These are phyloP conservation scores for Catunica adiposa DNA, from an alignment of 2,329 filamentous ascomycete genomes.

Conservation along the genomic window DNA sequence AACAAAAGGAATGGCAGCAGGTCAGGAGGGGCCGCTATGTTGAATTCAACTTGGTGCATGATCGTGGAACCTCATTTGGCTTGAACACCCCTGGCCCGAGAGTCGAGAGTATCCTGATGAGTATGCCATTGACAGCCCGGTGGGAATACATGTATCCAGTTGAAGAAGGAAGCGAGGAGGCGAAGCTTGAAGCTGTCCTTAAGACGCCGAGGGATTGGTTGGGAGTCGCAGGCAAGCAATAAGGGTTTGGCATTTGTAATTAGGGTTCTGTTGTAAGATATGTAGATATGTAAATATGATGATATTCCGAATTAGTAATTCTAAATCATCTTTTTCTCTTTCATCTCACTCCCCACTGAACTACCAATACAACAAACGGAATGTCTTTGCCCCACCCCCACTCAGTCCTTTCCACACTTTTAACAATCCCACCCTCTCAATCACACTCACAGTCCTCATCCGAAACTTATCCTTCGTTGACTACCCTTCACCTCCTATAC, in stretches of 20 bases:
- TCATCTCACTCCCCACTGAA: not conserved
- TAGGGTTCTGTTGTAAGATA: not conserved
- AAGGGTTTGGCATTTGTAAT: not conserved
- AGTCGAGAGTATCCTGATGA: slow-evolving; percentile 96
- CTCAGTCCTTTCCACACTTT: slow-evolving; percentile 5
- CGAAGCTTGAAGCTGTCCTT: slow-evolving; percentile 59
- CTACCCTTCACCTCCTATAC: slow-evolving; percentile 73
- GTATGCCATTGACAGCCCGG: slow-evolving; percentile 74
- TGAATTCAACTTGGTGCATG: slow-evolving; percentile 95
- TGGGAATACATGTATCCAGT: slow-evolving; percentile 95
- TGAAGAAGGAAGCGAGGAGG: slow-evolving; percentile 58
- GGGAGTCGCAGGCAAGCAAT: slow-evolving; percentile 19
- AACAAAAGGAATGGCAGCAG: slow-evolving; percentile 94
- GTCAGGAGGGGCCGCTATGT: slow-evolving; percentile 87
- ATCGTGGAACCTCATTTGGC: slow-evolving; percentile 86
- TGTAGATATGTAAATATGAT: not conserved
- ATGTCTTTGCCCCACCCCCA: slow-evolving; percentile 9
- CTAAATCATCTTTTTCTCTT: not conserved
- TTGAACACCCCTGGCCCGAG: slow-evolving; percentile 81
- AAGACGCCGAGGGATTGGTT: slow-evolving; percentile 52
- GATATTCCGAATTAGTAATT: too few species aligned
- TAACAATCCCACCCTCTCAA: not conserved
- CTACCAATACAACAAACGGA: slow-evolving; percentile 21
- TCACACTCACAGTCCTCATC: too few species aligned
- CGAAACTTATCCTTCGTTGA: slow-evolving; percentile 25